A percentile compares a stretch with the other conserved stretches of the same genome.
phyloP scores from a whole-genome alignment of 2,329 filamentous ascomycete genomes.

The Aspergillus japonicus region DNA sequence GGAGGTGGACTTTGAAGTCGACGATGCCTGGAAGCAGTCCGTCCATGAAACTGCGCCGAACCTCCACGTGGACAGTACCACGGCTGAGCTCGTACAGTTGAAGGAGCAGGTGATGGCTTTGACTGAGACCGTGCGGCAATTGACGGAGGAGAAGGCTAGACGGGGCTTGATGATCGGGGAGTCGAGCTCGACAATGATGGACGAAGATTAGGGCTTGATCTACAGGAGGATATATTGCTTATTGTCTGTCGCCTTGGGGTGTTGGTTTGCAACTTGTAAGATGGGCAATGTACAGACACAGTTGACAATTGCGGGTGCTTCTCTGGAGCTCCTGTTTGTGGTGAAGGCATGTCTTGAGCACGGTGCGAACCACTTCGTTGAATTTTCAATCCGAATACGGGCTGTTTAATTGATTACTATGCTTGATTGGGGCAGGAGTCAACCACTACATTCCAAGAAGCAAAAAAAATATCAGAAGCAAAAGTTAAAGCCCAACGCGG shows the following conservation, averaged over 20 bases:
- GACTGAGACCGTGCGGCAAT: conserved; percentile 61
- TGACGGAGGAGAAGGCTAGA: conserved; percentile 40
- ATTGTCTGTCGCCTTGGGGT: background rate
- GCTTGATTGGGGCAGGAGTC: too few species aligned
- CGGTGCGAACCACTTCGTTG: too few species aligned
- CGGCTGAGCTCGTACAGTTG: conserved; percentile 59
- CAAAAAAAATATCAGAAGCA: background rate
- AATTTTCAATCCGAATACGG: too few species aligned
- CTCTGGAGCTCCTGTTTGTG: too few species aligned
- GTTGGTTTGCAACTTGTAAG: background rate
- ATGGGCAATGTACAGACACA: too few species aligned
- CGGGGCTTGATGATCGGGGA: conserved; percentile 12
- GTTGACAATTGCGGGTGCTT: too few species aligned
- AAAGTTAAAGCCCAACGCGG: conserved; percentile 38
- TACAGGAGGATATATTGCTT: background rate
- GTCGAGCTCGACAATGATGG: conserved; percentile 14
- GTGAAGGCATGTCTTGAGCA: too few species aligned
- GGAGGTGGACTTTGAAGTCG: conserved; percentile 74
- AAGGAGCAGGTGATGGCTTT: conserved; percentile 58
- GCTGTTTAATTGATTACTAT: too few species aligned
- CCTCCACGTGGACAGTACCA: conserved; percentile 72
- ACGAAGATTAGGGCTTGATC: background rate
- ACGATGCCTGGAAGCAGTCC: conserved; percentile 76
- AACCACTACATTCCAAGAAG: background rate
- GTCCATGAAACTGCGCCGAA: conserved; percentile 76